Percentiles rank a stretch among this genome's conserved stretches.
phyloP scores from a whole-genome alignment of 2,329 filamentous ascomycete genomes.

The Orbilia oligospora region DNA sequence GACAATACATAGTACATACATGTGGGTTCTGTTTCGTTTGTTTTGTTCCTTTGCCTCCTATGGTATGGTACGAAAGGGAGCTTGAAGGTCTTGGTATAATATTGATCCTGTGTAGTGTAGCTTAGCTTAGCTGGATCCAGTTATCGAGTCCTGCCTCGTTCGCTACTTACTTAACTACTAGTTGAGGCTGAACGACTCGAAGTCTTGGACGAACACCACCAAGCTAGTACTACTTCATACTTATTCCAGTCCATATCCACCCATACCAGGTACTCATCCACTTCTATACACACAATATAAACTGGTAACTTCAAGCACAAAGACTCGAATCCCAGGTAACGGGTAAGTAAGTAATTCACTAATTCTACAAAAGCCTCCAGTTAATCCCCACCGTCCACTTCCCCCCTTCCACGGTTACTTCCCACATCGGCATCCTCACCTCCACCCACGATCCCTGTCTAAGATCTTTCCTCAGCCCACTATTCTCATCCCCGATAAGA shows the following conservation, averaged over 20 bases:
- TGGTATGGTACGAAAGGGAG: neutral
- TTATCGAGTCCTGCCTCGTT: conserved; percentile 12
- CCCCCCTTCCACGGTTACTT: conserved; percentile 22
- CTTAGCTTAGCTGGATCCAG: conserved; percentile 7
- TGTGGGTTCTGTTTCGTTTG: neutral
- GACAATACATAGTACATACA: no score
- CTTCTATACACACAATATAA: no score
- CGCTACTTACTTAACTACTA: no score
- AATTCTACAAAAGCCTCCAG: conserved; percentile 29
- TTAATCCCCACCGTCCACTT: conserved; percentile 52
- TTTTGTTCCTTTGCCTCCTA: neutral
- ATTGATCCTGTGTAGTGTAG: neutral
- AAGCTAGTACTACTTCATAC: neutral
- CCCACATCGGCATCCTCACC: conserved; percentile 55
- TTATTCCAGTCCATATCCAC: no score
- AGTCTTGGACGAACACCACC: neutral
- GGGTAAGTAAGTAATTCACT: neutral
- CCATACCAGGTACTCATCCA: no score
- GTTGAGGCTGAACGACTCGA: conserved; percentile 11
- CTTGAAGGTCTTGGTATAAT: neutral
- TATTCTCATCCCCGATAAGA: conserved; percentile 58
- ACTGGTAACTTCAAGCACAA: no score
- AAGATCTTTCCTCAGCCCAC: conserved; percentile 41
- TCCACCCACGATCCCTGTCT: conserved; percentile 44
- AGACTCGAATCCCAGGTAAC: no score